These are phyloP conservation scores for Yamadazyma songkhlaensis DNA, from an alignment of 1,139 yeast species.

Conservation along the genomic window DNA sequence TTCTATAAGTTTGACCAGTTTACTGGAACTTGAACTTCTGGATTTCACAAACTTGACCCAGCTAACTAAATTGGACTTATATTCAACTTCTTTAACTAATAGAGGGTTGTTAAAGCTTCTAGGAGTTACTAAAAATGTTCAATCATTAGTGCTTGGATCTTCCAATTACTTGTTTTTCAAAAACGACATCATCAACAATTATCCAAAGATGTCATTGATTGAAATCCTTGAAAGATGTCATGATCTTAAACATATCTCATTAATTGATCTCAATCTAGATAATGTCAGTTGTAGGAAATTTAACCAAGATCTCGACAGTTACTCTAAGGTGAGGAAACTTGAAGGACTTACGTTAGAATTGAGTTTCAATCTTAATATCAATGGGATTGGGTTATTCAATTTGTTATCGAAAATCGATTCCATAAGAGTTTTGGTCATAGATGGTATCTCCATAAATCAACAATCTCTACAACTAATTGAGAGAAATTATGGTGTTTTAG, in stretches of 20 bases:
- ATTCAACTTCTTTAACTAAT: slow-evolving; percentile 30
- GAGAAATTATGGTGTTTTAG: slow-evolving; percentile 18
- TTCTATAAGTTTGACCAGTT: slow-evolving; percentile 14
- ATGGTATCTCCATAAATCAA: slow-evolving; percentile 34
- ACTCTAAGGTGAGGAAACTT: slow-evolving; percentile 4
- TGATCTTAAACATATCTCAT: slow-evolving; percentile 20
- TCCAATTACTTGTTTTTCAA: slow-evolving; percentile 30
- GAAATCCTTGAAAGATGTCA: slow-evolving; percentile 26
- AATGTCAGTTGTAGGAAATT: slow-evolving; percentile 32
- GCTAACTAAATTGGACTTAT: slow-evolving; percentile 31
- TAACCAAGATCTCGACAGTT: slow-evolving; percentile 20
- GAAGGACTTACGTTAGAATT: slow-evolving; percentile 26
- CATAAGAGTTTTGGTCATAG: slow-evolving; percentile 25
- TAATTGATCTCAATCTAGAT: slow-evolving; percentile 40
- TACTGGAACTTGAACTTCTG: slow-evolving; percentile 22
- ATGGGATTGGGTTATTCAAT: slow-evolving; percentile 41
- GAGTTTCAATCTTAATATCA: slow-evolving; percentile 33
- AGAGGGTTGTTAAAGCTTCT: slow-evolving; percentile 32
- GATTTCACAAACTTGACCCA: slow-evolving; percentile 25
- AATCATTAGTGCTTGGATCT: slow-evolving; percentile 27
- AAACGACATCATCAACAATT: slow-evolving; percentile 20
- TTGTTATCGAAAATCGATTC: slow-evolving; percentile 18
- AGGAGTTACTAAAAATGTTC: slow-evolving; percentile 14
- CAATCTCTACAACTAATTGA: slow-evolving; percentile 27
- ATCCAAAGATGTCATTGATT: slow-evolving; percentile 17